A percentile compares a stretch with the other conserved stretches of the same genome.
Evolutionary conservation across 192 early-diverging fungal genomes (phyloP).

Genomic region (Backusella parvicylindrica): DNA sequence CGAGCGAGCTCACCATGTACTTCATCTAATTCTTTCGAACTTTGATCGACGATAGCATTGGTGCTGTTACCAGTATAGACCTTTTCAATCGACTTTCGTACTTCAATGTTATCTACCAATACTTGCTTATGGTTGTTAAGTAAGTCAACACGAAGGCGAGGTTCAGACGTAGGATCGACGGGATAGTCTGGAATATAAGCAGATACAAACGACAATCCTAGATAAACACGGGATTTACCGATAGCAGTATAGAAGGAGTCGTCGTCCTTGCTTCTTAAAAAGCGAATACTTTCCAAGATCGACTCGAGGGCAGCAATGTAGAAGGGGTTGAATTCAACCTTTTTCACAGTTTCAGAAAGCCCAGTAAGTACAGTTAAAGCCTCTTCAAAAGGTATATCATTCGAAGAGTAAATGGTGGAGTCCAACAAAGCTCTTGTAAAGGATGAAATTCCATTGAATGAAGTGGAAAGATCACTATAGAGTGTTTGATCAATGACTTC

Average conservation of each 20-base stretch:
- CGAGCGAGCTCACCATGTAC: constrained; percentile 37
- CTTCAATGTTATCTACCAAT: constrained; percentile 53
- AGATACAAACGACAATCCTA: constrained; percentile 58
- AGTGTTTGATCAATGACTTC: not conserved
- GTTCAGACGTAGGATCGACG: constrained; percentile 80
- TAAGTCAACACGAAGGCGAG: constrained; percentile 61
- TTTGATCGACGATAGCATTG: constrained; percentile 35
- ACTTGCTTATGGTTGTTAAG: constrained; percentile 51
- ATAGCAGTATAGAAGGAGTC: constrained; percentile 25
- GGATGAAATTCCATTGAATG: constrained; percentile 2
- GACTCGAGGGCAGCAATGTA: constrained; percentile 14
- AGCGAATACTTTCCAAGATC: constrained; percentile 13
- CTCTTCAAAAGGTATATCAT: not conserved
- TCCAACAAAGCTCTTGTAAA: constrained; percentile 7
- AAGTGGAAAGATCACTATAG: not conserved
- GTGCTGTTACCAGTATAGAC: constrained; percentile 57
- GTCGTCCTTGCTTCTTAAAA: not conserved
- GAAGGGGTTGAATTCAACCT: not conserved
- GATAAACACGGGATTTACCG: constrained; percentile 56
- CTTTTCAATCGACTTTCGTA: constrained; percentile 53
- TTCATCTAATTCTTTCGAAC: constrained; percentile 25
- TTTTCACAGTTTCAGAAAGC: not conserved
- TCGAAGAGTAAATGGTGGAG: constrained; percentile 8
- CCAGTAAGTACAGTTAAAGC: not conserved
- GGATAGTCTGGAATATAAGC: constrained; percentile 78